Conservation (phyloP, 2,329 filamentous ascomycete species). For the Exophiala sp. region DNA sequence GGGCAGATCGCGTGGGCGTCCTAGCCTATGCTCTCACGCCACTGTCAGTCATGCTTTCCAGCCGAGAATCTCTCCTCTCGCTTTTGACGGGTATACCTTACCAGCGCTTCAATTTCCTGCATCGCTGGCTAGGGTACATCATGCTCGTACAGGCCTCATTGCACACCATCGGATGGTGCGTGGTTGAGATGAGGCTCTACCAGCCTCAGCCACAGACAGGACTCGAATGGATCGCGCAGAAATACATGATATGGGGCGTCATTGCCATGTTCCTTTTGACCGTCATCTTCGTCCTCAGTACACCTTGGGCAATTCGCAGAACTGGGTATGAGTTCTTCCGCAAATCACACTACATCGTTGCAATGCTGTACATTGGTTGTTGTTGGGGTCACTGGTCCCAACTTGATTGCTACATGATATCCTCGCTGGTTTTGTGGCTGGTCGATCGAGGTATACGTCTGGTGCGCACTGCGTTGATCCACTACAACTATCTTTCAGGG, state of each 20-base stretch:
- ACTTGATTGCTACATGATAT: constrained; percentile 66
- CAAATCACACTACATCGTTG: constrained; percentile 69
- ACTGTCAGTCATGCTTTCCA: constrained; percentile 64
- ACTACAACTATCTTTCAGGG: constrained; percentile 52
- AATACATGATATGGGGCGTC: constrained; percentile 71
- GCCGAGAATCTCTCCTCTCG: constrained; percentile 66
- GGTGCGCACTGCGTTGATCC: constrained; percentile 57
- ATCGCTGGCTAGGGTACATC: constrained; percentile 71
- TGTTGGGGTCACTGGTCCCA: constrained; percentile 72
- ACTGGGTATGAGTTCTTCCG: constrained; percentile 77
- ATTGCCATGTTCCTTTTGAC: constrained; percentile 64
- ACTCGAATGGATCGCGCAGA: constrained; percentile 56
- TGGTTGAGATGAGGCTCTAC: constrained; percentile 65
- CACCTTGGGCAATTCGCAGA: constrained; percentile 56
- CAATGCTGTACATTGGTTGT: constrained; percentile 70
- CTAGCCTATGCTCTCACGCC: constrained; percentile 73
- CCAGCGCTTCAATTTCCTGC: constrained; percentile 73
- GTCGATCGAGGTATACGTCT: constrained; percentile 61
- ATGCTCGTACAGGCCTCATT: constrained; percentile 65
- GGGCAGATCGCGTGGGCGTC: constrained; percentile 65
- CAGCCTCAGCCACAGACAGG: constrained; percentile 65
- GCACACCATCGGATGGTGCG: constrained; percentile 68
- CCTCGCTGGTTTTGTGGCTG: constrained; percentile 62
- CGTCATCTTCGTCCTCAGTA: constrained; percentile 59
- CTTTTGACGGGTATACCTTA: constrained; percentile 70